Base-by-base conservation (phyloP, 257 asterid genomes). In the Solanum raphanifolium region DNA sequence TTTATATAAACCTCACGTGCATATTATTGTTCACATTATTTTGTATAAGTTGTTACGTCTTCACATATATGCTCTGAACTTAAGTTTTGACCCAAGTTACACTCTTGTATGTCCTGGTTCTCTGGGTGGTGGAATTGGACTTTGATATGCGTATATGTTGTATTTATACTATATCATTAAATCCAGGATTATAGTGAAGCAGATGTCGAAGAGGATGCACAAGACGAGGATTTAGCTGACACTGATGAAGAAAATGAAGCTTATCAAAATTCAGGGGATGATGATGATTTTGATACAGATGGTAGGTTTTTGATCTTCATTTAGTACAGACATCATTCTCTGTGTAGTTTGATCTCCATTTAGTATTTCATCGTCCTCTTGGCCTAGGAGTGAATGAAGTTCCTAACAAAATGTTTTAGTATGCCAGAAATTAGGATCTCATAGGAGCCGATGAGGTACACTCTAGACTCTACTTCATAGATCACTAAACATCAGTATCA, bases 131-230 rank as follows among this genome's bases (percentile, higher is more conserved):
- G 39, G 8, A 78, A 46, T 43, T 81, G 85, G 27, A 27, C 38
- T 43, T 81, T 27, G 85, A 46, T 27, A 46, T 81, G 85, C 39
- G 18, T 46, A 29, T 81, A 29, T 81, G 66, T 43, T 81, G 65
- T 9, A 81, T 81, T 43, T 27, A 46, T 46, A 16, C 39, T 81
- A 79, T 46, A 16, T 86, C 41, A 39, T 32, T 74, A 32, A 79
- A 87, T 90, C 89, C 90, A 92, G 96, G 99, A 93, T 85, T 91
- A 93, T 29, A 94, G 91, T 84, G 96, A 84, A 79, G 92, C 48
- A 29, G 46, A 76, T 65, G 89, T 46, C 10, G 88, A 75, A 55
- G 87, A 88, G 86, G 93, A 90, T 81, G 90, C 84, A 32, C 73
- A 86, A 83, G 93, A 93, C 32, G 68, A 86, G 86, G 86, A 90